Conservation (phyloP, 371 early-diverging fungal genomes). For the Umbelopsis sp. region DNA sequence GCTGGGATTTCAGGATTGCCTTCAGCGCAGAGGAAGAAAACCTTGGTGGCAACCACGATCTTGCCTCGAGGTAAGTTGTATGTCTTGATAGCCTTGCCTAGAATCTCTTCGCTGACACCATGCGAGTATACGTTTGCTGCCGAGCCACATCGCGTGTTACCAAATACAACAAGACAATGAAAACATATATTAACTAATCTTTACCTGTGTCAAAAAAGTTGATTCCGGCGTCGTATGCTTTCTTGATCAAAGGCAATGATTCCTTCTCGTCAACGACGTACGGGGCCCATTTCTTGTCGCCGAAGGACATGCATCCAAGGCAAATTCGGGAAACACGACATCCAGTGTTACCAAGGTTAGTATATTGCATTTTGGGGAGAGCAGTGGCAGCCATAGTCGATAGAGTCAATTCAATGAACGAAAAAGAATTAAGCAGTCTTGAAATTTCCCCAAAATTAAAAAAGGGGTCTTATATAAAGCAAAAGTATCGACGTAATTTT, state of each 20-base stretch:
- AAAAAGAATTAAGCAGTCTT: too few relatives aligned
- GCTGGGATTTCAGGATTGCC: neutral
- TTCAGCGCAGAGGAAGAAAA: constrained; percentile 25
- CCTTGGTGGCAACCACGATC: constrained; percentile 47
- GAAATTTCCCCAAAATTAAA: too few relatives aligned
- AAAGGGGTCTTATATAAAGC: too few relatives aligned
- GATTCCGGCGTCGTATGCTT: constrained; percentile 51
- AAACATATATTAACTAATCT: neutral
- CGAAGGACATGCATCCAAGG: constrained; percentile 51
- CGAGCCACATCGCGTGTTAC: neutral
- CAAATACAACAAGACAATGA: neutral
- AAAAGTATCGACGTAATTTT: too few relatives aligned
- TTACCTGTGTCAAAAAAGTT: constrained; percentile 48
- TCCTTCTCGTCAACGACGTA: constrained; percentile 41
- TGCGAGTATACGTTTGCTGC: constrained; percentile 35
- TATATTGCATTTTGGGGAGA: constrained; percentile 27
- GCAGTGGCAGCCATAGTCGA: neutral
- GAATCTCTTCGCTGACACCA: constrained; percentile 41
- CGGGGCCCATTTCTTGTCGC: constrained; percentile 26
- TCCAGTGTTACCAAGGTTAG: constrained; percentile 27
- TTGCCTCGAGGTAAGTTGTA: constrained; percentile 42
- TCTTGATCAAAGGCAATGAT: constrained; percentile 37
- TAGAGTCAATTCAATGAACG: too few relatives aligned
- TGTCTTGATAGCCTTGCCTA: constrained; percentile 42
- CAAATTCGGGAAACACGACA: constrained; percentile 37